phyloP scores from a whole-genome alignment of 257 asterid genomes.

The Phtheirospermum japonicum region DNA sequence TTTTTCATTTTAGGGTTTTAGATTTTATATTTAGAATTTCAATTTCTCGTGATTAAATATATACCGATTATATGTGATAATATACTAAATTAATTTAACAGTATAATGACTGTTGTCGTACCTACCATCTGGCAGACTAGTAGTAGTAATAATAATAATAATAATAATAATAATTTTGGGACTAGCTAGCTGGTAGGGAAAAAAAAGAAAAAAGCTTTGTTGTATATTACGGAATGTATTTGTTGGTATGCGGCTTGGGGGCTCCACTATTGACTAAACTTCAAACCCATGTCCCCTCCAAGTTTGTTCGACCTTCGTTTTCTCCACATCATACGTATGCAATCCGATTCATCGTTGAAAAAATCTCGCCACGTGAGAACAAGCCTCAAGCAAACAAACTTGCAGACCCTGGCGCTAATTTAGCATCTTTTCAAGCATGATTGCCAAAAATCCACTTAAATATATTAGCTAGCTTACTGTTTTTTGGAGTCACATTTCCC shows the following conservation, averaged over 20 bases:
- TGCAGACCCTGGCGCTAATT: slow-evolving; percentile 50
- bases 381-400: slow-evolving; percentile 20
- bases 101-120: too few species aligned
- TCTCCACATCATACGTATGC: slow-evolving; percentile 19
- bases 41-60: too few species aligned
- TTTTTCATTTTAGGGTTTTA: too few species aligned
- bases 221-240: slow-evolving; percentile 29
- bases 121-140: too few species aligned
- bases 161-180: too few species aligned
- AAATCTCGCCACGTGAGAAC: slow-evolving; percentile 24
- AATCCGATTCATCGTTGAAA: slow-evolving; percentile 23
- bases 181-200: too few species aligned
- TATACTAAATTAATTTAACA: too few species aligned
- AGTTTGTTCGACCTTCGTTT: slow-evolving; percentile 23
- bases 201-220: slow-evolving; percentile 14
- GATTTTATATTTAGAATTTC: too few species aligned
- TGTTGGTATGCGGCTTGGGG: slow-evolving; percentile 33
- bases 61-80: too few species aligned
- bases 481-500: slow-evolving; percentile 38
- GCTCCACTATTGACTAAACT: slow-evolving; percentile 23
- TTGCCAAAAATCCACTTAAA: slow-evolving; percentile 24
- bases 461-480: too few species aligned
- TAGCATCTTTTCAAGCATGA: slow-evolving; percentile 31
- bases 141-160: too few species aligned
- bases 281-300: slow-evolving; percentile 20